phyloP scores from a whole-genome alignment of 345 rosid genomes.

The Gossypium thurberi region DNA sequence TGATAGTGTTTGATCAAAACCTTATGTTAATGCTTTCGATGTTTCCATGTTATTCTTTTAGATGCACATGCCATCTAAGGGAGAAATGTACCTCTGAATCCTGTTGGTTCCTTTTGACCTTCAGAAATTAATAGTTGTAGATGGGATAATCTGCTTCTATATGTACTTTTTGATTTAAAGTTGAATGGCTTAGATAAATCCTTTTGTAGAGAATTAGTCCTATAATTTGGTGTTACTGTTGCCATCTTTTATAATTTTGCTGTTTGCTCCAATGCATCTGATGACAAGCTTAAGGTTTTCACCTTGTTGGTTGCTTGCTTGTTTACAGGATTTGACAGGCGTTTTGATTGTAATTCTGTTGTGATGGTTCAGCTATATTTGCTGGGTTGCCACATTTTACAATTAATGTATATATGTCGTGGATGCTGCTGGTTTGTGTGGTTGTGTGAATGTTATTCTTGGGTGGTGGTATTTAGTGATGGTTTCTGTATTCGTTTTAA shows the following conservation, averaged over 20 bases:
- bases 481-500: no score
- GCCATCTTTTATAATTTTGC: neutral
- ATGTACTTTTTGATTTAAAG: constrained; percentile 18
- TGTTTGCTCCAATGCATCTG: neutral
- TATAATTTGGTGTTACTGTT: no score
- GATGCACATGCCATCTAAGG: constrained; percentile 16
- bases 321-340: no score
- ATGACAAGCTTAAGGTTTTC: neutral
- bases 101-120: constrained; percentile 21
- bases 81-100: constrained; percentile 25
- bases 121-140: constrained; percentile 28
- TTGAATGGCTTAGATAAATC: constrained; percentile 30
- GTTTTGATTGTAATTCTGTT: no score
- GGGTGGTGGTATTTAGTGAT: no score
- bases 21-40: constrained; percentile 26
- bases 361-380: no score
- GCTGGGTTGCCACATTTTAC: no score
- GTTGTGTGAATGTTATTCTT: no score
- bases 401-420: no score
- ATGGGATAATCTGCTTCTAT: constrained; percentile 36
- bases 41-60: constrained; percentile 26
- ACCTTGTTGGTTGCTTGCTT: neutral
- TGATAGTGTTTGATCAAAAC: constrained; percentile 23
- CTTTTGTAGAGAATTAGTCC: constrained; percentile 26
- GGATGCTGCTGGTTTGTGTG: no score